Percentiles rank a stretch among this genome's conserved stretches.
Evolutionary conservation across 2,329 filamentous ascomycete genomes (phyloP).

Genomic region (Aspergillus alliaceus): DNA sequence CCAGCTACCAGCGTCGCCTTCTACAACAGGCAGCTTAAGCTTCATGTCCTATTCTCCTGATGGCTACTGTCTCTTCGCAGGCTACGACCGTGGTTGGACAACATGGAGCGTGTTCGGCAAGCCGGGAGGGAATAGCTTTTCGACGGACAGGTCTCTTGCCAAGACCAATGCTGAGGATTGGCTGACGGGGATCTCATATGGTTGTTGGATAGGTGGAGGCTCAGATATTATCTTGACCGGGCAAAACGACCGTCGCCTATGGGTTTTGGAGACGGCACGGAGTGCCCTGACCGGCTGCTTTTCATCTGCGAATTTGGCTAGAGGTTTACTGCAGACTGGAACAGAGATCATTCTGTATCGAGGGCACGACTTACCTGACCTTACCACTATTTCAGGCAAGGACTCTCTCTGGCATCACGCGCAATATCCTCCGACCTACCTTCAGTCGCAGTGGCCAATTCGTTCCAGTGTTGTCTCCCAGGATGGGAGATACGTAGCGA

Average conservation of each 20-base stretch:
- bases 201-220: slow-evolving; percentile 83
- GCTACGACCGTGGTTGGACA: slow-evolving; percentile 89
- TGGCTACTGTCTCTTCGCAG: slow-evolving; percentile 92
- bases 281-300: slow-evolving; percentile 93
- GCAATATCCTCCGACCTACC: slow-evolving; percentile 79
- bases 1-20: slow-evolving; percentile 64
- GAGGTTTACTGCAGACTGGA: slow-evolving; percentile 85
- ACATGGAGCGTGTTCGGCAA: slow-evolving; percentile 98
- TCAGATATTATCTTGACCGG: slow-evolving; percentile 79
- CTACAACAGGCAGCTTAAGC: slow-evolving; percentile 69
- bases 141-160: slow-evolving; percentile 64
- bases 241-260: slow-evolving; percentile 73
- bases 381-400: slow-evolving; percentile 89
- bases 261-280: slow-evolving; percentile 87
- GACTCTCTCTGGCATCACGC: slow-evolving; percentile 93
- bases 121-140: slow-evolving; percentile 79
- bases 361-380: slow-evolving; percentile 85
- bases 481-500: slow-evolving; percentile 89
- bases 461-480: slow-evolving; percentile 81
- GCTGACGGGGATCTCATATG: slow-evolving; percentile 75
- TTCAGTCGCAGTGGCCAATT: slow-evolving; percentile 92
- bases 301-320: slow-evolving; percentile 83
- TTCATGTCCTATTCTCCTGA: slow-evolving; percentile 87
- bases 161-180: slow-evolving; percentile 74
- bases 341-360: slow-evolving; percentile 88